Conservation (phyloP, 2,329 filamentous ascomycete species). For the Colletotrichum abscissum region DNA sequence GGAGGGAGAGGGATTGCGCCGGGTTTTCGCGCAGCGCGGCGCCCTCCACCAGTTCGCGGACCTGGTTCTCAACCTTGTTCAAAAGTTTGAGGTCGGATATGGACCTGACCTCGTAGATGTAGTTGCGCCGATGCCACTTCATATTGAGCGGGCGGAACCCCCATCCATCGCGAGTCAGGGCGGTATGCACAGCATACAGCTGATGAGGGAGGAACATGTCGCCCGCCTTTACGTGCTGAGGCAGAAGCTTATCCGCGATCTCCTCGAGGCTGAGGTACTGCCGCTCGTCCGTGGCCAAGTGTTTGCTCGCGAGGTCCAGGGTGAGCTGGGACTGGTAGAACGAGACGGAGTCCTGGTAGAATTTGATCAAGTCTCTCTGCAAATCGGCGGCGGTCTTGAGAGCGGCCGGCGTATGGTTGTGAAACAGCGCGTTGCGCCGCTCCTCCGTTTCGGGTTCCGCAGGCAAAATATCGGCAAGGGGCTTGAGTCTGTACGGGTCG, state of each 20-base stretch:
- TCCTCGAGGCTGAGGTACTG: conserved; percentile 63
- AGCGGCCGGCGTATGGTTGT: conserved; percentile 16
- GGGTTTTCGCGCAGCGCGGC: conserved; percentile 29
- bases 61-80: conserved; percentile 59
- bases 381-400: conserved; percentile 44
- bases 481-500: conserved; percentile 51
- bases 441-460: conserved; percentile 16
- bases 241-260: conserved; percentile 59
- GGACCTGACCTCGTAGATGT: conserved; percentile 54
- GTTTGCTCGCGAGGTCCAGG: conserved; percentile 57
- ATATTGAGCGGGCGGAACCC: conserved; percentile 67
- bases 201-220: conserved; percentile 57
- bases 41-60: conserved; percentile 65
- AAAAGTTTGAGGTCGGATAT: conserved; percentile 60
- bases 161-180: conserved; percentile 69
- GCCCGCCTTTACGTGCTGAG: conserved; percentile 46
- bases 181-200: conserved; percentile 77
- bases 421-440: conserved; percentile 32
- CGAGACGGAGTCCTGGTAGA: conserved; percentile 53
- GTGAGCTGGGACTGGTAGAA: conserved; percentile 60
- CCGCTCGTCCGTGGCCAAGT: conserved; percentile 51
- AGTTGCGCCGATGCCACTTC: conserved; percentile 36
- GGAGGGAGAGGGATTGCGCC: conserved; percentile 16
- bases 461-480: conserved; percentile 40
- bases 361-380: conserved; percentile 60